Percentiles rank a stretch among this genome's conserved stretches.
phyloP scores from a whole-genome alignment of 768 basidiomycete species.

The Pleurotus sapidus region DNA sequence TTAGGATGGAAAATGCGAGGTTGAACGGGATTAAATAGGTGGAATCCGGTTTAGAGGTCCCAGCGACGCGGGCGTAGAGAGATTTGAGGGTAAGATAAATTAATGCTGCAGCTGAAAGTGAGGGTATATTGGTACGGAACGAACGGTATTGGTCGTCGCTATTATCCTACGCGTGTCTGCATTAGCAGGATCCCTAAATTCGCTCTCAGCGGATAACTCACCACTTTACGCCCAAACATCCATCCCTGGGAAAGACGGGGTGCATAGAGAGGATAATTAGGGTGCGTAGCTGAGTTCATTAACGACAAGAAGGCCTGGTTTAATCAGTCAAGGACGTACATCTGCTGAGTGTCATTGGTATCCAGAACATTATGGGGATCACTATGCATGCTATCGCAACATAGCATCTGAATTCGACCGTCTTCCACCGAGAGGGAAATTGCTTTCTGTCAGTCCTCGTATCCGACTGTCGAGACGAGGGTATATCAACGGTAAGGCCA shows the following conservation, averaged over 20 bases:
- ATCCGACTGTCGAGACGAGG: conserved; percentile 24
- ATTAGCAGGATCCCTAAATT: background rate
- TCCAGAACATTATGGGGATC: conserved; percentile 74
- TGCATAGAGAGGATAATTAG: conserved; percentile 67
- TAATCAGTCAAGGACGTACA: conserved; percentile 46
- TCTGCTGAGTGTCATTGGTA: conserved; percentile 69
- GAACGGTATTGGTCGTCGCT: conserved; percentile 89
- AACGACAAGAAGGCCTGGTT: background rate
- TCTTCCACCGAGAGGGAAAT: conserved; percentile 66
- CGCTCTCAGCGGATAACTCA: conserved; percentile 36
- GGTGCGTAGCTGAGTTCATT: conserved; percentile 54
- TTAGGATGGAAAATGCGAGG: conserved; percentile 54
- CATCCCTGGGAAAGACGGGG: conserved; percentile 67
- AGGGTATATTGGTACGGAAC: conserved; percentile 77
- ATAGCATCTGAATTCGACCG: conserved; percentile 81
- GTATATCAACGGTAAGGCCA: conserved; percentile 54
- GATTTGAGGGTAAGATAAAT: conserved; percentile 58
- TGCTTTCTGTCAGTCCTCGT: conserved; percentile 18
- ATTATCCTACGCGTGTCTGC: conserved; percentile 63
- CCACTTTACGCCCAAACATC: conserved; percentile 77
- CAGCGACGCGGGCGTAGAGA: conserved; percentile 35
- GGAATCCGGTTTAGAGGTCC: conserved; percentile 19
- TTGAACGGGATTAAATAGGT: conserved; percentile 53
- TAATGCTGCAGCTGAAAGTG: conserved; percentile 45
- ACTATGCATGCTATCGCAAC: conserved; percentile 54